phyloP scores from a whole-genome alignment of 441 rosid species.

The Francoa sonchifolia region DNA sequence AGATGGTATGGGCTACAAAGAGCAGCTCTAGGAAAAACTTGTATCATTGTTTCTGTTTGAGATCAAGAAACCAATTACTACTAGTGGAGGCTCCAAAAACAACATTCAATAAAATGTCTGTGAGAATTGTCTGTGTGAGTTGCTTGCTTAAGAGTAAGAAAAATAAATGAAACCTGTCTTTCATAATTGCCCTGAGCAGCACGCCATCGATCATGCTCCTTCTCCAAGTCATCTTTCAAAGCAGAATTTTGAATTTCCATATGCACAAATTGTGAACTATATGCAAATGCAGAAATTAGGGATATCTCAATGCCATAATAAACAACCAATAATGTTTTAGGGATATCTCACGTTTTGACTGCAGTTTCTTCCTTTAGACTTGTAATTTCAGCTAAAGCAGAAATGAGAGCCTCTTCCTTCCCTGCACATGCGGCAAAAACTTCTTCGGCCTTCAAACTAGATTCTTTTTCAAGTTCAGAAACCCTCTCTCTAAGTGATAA shows the following conservation, averaged over 20 bases:
- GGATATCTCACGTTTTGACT: constrained; percentile 41
- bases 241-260: constrained; percentile 56
- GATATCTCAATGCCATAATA: constrained; percentile 3
- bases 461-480: constrained; percentile 62
- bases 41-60: too few relatives aligned
- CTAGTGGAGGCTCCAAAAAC: neutral
- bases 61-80: too few relatives aligned
- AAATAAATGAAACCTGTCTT: constrained; percentile 58
- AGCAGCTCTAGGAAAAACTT: too few relatives aligned
- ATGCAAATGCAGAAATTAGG: constrained; percentile 16
- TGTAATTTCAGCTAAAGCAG: constrained; percentile 52
- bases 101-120: neutral
- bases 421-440: constrained; percentile 51
- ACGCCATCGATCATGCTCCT: constrained; percentile 70
- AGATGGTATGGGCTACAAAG: too few relatives aligned
- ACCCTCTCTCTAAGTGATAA: constrained; percentile 56
- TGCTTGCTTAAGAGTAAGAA: neutral
- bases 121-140: too few relatives aligned
- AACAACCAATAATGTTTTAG: constrained; percentile 1
- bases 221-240: constrained; percentile 61
- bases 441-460: constrained; percentile 59
- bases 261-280: constrained; percentile 57
- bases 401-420: constrained; percentile 61
- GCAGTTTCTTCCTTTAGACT: constrained; percentile 60
- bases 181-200: constrained; percentile 83